Percentiles rank a stretch among this genome's conserved stretches.
Conservation (phyloP, 805 yeast species). For the Metschnikowia lochheadii region DNA sequence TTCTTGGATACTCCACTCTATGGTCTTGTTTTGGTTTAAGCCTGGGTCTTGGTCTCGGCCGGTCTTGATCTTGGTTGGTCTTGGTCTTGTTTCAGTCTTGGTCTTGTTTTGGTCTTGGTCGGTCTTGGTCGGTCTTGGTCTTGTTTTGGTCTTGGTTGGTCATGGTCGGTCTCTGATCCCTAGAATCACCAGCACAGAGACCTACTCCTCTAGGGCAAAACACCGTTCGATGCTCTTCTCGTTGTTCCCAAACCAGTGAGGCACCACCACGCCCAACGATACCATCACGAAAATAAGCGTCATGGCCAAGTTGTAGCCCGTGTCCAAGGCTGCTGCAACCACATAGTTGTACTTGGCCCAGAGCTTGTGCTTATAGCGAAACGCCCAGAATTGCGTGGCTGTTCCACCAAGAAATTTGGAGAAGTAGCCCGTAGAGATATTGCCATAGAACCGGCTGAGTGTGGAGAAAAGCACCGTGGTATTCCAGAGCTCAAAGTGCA, state of each 20-base stretch:
- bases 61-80: background rate
- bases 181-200: too few species aligned
- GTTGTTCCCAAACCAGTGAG: constrained; percentile 51
- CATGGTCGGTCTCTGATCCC: too few species aligned
- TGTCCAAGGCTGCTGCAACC: constrained; percentile 49
- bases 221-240: constrained; percentile 42
- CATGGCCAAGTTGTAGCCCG: constrained; percentile 45
- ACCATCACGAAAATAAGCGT: constrained; percentile 36
- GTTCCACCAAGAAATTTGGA: constrained; percentile 48
- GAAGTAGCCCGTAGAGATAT: constrained; percentile 45
- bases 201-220: constrained; percentile 29
- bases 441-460: constrained; percentile 47
- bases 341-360: constrained; percentile 47
- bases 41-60: too few species aligned
- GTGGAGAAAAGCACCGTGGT: constrained; percentile 47
- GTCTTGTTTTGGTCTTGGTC: background rate
- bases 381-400: constrained; percentile 43
- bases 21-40: background rate
- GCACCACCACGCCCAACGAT: constrained; percentile 27
- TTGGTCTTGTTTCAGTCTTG: background rate
- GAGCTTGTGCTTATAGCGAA: constrained; percentile 31
- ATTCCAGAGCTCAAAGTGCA: constrained; percentile 38
- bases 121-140: too few species aligned
- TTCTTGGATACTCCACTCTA: background rate
- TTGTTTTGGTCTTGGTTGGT: background rate